Evolutionary conservation across 495 filamentous ascomycete species (phyloP), one percentile per base, ranked within the genome.

Genomic region (Aspergillus affinis): DNA sequence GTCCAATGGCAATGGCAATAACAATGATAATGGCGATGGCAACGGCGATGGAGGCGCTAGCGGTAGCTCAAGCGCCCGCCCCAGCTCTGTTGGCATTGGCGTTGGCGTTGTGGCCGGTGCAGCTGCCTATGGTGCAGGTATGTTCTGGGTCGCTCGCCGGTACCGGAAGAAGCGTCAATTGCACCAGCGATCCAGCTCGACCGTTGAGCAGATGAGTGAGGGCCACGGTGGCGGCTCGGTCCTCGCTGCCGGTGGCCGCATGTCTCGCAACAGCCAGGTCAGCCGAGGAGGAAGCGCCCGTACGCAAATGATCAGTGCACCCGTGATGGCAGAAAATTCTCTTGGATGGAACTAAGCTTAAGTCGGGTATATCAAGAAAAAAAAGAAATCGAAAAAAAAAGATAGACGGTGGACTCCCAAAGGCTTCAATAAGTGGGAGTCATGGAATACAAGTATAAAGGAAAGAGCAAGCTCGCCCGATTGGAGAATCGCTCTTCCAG

Each of bases 281-380:
- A 89, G 88, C 66, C 83, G 90, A 50, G 82, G 90, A 51, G 82
- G 89, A 65, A 91, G 86, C 66, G 82, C 81, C 64, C 81, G 88
- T 61, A 87, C 86, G 71, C 87, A 87, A 72, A 85, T 85, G 81
- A 91, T 89, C 69, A 88, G 84, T 70, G 88, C 88, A 52, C 94
- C 94, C 4, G 90, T 98, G 59, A 95, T 93, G 81, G 90, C 93
- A 47, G 94, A 97, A 81, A 98, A 98, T 79, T 96, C 92, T 54
- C 84, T 98, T 61, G 94, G 94, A 62, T 98, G 94, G 94, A 97
- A 96, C 79, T 98, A 84, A 84, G 76, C 21, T 51, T 66, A 15
- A 15, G 12, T 20, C 55, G 57, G 61, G 51, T 53, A 60, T 60
- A 65, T 56, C 63, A 13, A 41, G 36, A 58, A 65, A 46, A 58